Evolutionary conservation across 768 basidiomycete species (phyloP), one percentile per base, ranked within the genome.

Genomic region (Boletales sp.): DNA sequence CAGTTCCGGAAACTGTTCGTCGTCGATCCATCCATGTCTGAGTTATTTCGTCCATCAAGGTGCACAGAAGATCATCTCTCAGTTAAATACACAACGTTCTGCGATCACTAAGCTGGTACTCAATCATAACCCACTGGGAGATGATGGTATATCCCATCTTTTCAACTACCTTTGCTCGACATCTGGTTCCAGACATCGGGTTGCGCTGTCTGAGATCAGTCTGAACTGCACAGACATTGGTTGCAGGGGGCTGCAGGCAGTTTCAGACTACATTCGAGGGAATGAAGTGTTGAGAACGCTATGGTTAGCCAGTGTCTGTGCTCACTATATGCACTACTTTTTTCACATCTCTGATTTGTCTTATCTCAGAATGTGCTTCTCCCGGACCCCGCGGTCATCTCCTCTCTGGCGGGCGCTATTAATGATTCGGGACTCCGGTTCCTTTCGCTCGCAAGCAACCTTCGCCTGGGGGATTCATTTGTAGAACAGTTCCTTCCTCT

Each of bases 161-260:
- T 84, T 86, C 62, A 64, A 66, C 28, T 86, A 78, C 58, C 73
- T 87, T 8, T 61, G 66, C 19, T 83, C 84, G 8, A 56, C 69
- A 12, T 54, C 66, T 18, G 84, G 81, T 6, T 68, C 72, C 41
- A 70, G 66, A 51, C 72, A 83, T 60, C 67, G 63, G 47, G 52
- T 44, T 30, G 50, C 50, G 1, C 70, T 87, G 50, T 59, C 64
- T 2, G 79, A 83, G 55, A 82, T 87, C 33, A 74, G 70, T 50
- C 67, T 87, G 46, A 84, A 81, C 46, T 67, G 73, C 5, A 82
- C 80, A 56, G 53, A 59, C 3, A 77, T 87, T 44, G 77, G 82
- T 14, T 75, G 83, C 58, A 59, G 61, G 37, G 82, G 82, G 0
- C 65, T 87, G 15, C 59, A 70, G 36, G 74, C 77, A 4, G 77